Evolutionary conservation across 1,284 basidiomycete genomes (phyloP).

Genomic region (Marasmius oreades): DNA sequence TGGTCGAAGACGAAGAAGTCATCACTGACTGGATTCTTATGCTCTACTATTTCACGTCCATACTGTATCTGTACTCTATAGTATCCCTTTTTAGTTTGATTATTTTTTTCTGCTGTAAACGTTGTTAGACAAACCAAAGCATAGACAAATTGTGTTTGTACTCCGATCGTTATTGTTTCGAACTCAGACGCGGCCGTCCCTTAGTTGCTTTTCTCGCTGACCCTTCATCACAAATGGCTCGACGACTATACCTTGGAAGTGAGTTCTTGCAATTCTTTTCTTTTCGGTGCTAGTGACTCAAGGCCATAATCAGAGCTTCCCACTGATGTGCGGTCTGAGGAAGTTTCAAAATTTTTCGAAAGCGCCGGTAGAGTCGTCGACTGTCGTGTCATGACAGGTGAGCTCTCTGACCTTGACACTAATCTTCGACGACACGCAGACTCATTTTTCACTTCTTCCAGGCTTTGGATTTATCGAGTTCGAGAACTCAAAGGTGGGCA

Average conservation of each 20-base stretch:
- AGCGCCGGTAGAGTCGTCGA: conserved; percentile 84
- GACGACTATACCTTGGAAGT: conserved; percentile 84
- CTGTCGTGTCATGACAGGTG: conserved; percentile 91
- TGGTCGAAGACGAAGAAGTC: not conserved
- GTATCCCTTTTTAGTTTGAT: not conserved
- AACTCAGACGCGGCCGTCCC: conserved; percentile 32
- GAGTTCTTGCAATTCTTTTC: conserved; percentile 27
- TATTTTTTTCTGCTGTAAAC: not conserved
- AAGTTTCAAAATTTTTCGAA: conserved; percentile 83
- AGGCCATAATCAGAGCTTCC: conserved; percentile 56
- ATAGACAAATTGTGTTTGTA: not conserved
- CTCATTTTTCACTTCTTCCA: conserved; percentile 20
- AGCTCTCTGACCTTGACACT: conserved; percentile 14
- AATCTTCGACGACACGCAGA: not conserved
- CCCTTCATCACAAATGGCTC: conserved; percentile 62
- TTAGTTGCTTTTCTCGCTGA: conserved; percentile 23
- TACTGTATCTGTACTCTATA: conserved; percentile 1
- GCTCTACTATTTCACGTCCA: conserved; percentile 1
- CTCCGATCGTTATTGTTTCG: conserved; percentile 24
- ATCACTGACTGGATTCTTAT: not conserved
- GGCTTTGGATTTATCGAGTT: conserved; percentile 96
- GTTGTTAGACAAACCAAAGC: not conserved
- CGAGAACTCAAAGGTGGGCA: conserved; percentile 68
- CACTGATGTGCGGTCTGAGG: conserved; percentile 72
- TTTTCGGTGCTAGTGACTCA: conserved; percentile 11